Evolutionary conservation across 2,329 filamentous ascomycete genomes (phyloP).

Genomic region (Pochonia chlamydosporia): DNA sequence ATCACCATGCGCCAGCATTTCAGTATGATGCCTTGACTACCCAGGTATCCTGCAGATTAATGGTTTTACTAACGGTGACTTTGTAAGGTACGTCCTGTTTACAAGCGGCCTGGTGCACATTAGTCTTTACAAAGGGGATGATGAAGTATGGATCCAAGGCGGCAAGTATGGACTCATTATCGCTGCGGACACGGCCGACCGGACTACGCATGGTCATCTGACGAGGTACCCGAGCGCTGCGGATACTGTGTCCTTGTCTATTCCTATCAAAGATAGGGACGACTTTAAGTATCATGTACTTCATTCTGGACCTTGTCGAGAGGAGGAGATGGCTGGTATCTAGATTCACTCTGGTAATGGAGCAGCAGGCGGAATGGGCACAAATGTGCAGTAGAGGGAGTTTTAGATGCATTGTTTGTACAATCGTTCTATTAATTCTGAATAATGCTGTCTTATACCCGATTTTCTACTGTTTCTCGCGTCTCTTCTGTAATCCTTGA

Average conservation of each 20-base stretch:
- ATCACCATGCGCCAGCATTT: slow-evolving; percentile 33
- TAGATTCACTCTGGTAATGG: not conserved
- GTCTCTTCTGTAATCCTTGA: too few species aligned
- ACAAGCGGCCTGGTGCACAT: slow-evolving; percentile 33
- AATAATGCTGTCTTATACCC: too few species aligned
- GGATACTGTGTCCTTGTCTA: slow-evolving; percentile 27
- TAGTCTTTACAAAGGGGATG: slow-evolving; percentile 31
- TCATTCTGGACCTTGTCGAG: slow-evolving; percentile 3
- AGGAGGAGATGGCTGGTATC: slow-evolving; percentile 5
- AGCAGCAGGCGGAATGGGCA: too few species aligned
- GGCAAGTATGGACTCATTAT: slow-evolving; percentile 35
- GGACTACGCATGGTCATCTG: slow-evolving; percentile 32
- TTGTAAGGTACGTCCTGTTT: slow-evolving; percentile 27
- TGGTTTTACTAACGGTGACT: not conserved
- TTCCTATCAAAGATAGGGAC: slow-evolving; percentile 5
- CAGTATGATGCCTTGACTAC: slow-evolving; percentile 37
- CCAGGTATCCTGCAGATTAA: not conserved
- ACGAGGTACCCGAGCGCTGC: slow-evolving; percentile 33
- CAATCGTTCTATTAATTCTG: too few species aligned
- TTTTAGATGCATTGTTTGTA: too few species aligned
- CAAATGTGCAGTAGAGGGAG: too few species aligned
- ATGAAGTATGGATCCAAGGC: slow-evolving; percentile 30
- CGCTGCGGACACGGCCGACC: slow-evolving; percentile 34
- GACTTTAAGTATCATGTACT: slow-evolving; percentile 8
- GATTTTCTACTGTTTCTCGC: too few species aligned